phyloP scores from a whole-genome alignment of 2,329 filamentous ascomycete species.

The Beauveria bassiana region DNA sequence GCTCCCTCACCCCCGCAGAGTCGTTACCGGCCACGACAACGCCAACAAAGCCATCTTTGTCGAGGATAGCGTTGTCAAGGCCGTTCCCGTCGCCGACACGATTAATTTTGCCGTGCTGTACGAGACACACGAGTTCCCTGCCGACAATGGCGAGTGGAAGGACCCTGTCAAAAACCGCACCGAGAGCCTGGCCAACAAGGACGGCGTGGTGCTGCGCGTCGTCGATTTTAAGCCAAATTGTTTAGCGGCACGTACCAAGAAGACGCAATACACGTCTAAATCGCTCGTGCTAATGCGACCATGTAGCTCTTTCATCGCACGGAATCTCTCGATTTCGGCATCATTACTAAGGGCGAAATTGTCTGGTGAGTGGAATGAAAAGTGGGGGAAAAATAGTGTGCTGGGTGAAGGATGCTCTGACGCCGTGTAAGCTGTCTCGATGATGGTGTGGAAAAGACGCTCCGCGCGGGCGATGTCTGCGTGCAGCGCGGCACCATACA shows the following conservation, averaged over 20 bases:
- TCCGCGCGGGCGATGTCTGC: slow-evolving; percentile 17
- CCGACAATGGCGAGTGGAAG: slow-evolving; percentile 16
- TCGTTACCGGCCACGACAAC: slow-evolving; percentile 17
- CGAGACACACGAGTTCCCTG: slow-evolving; percentile 17
- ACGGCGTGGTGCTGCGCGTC: slow-evolving; percentile 16
- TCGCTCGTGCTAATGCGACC: not conserved
- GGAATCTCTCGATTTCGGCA: slow-evolving; percentile 18
- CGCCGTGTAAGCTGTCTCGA: slow-evolving; percentile 13
- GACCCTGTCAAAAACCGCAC: slow-evolving; percentile 15
- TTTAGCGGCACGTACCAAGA: slow-evolving; percentile 8
- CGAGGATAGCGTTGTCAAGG: slow-evolving; percentile 12
- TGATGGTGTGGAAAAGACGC: slow-evolving; percentile 14
- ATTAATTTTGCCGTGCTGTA: slow-evolving; percentile 17
- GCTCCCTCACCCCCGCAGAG: slow-evolving; percentile 13
- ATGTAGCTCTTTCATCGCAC: slow-evolving; percentile 17
- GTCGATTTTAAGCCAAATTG: slow-evolving; percentile 16
- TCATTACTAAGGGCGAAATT: slow-evolving; percentile 15
- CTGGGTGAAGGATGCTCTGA: not conserved
- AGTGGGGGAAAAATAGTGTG: no score
- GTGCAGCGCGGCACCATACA: slow-evolving; percentile 18
- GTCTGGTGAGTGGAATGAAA: slow-evolving; percentile 10
- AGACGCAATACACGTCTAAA: no score
- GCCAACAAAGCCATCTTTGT: slow-evolving; percentile 13
- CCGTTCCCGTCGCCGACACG: not conserved
- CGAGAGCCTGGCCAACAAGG: slow-evolving; percentile 14